Base-by-base conservation (phyloP, 139 green algal species). In the Microglena sp. region DNA sequence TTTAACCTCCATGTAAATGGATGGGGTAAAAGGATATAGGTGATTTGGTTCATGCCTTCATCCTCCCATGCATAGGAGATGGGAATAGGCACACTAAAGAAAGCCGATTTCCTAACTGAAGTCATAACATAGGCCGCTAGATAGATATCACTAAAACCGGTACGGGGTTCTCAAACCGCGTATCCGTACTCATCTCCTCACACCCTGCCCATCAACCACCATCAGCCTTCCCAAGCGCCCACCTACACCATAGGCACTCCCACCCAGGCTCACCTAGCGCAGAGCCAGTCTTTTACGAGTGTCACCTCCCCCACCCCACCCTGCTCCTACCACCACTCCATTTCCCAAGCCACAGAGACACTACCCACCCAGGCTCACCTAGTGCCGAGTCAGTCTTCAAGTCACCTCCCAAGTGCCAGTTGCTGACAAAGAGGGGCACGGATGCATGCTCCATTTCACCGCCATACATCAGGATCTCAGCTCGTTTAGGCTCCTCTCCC, bases 391-490 rank as follows among this genome's bases (percentile, higher is more conserved):
- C 43, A 0, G 66, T 69, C 31, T 68, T 71, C 6, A 83, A 54
- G 33, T 86, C 75, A 26, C 55, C 68, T 21, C 76, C 70, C 40
- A 86, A 30, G 46, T 80, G 68, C 76, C 79, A 86, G 57, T 64
- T 78, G 58, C 66, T 72, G 31, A 83, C 73, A 53, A 80, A 82
- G n/a, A 86, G 53, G 2, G 76, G 76, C 3, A 80, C 65, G 1
- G 55, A 58, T 1, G 70, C 70, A 21, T 83, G 73, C 66, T 86
- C 73, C 57, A 80, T 74, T 35, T 83, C 76, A 2, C 76, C 76
- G 31, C 80, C 80, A 45, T 84, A 86, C 74, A 82, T 69, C 4
- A 86, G 76, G 32, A 86, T 78, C 35, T 84, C 76, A 4, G 60
- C 44, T 45, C 83, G 76, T 18, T 81, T 79, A 3, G 77, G 71